A percentile compares a stretch with the other conserved stretches of the same genome.
Evolutionary conservation across 805 yeast genomes (phyloP).

Genomic region (Ogataea trehaloabstinens): DNA sequence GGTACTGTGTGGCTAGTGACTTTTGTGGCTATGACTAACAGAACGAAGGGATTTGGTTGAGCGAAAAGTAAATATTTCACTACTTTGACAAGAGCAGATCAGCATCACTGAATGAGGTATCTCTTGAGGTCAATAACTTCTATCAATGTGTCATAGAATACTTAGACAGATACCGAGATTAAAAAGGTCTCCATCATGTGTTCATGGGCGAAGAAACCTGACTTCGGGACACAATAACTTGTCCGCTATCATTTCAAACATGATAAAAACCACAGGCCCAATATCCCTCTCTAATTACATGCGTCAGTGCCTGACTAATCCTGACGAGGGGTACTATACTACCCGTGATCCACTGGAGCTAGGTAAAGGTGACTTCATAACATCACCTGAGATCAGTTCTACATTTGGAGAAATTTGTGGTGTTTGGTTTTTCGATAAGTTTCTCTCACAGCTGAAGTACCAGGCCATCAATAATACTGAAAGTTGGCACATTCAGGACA

Average conservation of each 20-base stretch:
- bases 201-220: too few relatives aligned
- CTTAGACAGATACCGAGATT: too few relatives aligned
- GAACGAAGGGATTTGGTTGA: too few relatives aligned
- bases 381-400: conserved; percentile 85
- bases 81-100: too few relatives aligned
- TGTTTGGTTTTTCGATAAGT: conserved; percentile 59
- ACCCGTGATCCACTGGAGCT: conserved; percentile 62
- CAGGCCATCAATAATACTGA: conserved; percentile 19
- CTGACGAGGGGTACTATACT: conserved; percentile 75
- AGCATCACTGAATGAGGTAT: too few relatives aligned
- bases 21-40: too few relatives aligned
- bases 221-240: not conserved
- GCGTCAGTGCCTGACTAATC: conserved; percentile 80
- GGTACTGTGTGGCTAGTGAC: too few relatives aligned
- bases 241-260: conserved; percentile 38
- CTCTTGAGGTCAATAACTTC: too few relatives aligned
- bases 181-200: too few relatives aligned
- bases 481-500: conserved; percentile 21
- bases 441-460: conserved; percentile 58
- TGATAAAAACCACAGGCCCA: conserved; percentile 72
- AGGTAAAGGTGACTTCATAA: conserved; percentile 66
- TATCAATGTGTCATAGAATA: too few relatives aligned
- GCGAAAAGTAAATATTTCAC: too few relatives aligned
- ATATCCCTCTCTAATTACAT: conserved; percentile 69
- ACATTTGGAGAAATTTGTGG: conserved; percentile 87